Base-by-base conservation (phyloP, 2,329 filamentous ascomycete species). In the Nemania sp. region DNA sequence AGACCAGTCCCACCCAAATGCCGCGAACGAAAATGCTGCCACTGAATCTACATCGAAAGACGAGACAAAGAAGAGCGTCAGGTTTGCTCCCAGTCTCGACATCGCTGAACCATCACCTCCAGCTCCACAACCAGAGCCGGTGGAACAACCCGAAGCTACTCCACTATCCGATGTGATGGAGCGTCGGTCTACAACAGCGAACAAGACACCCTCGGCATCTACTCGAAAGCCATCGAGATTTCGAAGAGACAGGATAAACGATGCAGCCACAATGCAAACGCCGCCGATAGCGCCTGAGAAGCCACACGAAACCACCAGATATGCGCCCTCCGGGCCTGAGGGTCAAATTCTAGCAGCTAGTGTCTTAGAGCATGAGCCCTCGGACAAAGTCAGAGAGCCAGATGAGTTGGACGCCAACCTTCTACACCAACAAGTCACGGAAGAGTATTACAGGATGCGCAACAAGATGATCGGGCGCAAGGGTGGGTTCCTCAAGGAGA, bases 401-500 rank as follows among this genome's bases (percentile, higher is more conserved):
- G 82, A 89, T 61, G 86, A 89, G 60, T 77, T 93, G 33, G 88
- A 96, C 62, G 83, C 88, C 5, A 78, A 84, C 17, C 75, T 92
- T 24, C 77, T 93, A 45, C 81, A 88, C 48, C 85, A 89, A 58
- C 88, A 96, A 69, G 85, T 96, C 12, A 86, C 89, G 6, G 82
- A 84, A 31, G 89, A 95, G 67, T 96, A 96, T 70, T 88, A 96
- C 69, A 85, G 83, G 39, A 79, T 90, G 70, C 87, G 93, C 17
- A 96, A 92, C 68, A 83, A 82, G 65, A 86, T 95, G 72, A 91
- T 97, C 49, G 84, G 91, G 62, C 82, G 86, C 63, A 84, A 94
- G 64, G 91, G 91, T 46, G 91, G 91, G 3, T 96, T 96, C 70
- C 74, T 88, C 64, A 81, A 83, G 52, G 83, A 91, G 62, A 83